Evolutionary conservation across 495 filamentous ascomycete species (phyloP).

Genomic region (Aspergillus sclerotiicarbonarius): DNA sequence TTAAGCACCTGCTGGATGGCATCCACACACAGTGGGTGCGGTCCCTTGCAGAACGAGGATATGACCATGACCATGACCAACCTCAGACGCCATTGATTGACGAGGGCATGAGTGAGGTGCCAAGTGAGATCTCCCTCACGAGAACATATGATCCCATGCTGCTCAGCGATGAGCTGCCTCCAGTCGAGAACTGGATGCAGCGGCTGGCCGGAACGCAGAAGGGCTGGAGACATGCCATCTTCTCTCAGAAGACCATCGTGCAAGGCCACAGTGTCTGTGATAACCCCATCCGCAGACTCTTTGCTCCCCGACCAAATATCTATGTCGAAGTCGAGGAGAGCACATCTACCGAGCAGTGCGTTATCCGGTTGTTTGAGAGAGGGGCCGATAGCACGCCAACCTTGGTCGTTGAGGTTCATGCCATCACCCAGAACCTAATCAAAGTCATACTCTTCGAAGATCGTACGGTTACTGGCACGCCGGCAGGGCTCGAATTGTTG

Average conservation of each 20-base stretch:
- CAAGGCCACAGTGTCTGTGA: not conserved
- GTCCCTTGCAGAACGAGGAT: constrained; percentile 8
- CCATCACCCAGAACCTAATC: not conserved
- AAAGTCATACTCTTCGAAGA: not conserved
- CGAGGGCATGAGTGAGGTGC: not conserved
- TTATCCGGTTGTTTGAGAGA: not conserved
- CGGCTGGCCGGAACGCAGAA: not conserved
- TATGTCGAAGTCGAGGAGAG: not conserved
- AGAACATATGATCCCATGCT: not conserved
- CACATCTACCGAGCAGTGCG: not conserved
- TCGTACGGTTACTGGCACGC: not conserved
- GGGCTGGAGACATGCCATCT: not conserved
- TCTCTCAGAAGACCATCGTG: not conserved
- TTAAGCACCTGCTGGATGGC: constrained; percentile 29
- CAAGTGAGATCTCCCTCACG: not conserved
- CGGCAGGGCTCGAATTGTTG: not conserved
- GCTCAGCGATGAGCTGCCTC: not conserved
- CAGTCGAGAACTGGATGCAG: not conserved
- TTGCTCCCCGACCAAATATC: not conserved
- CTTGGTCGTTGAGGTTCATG: not conserved
- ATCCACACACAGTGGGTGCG: constrained; percentile 13
- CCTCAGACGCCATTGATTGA: not conserved
- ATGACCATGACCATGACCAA: constrained; percentile 12
- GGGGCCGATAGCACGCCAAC: not conserved
- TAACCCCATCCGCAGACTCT: not conserved